Evolutionary conservation across 2,329 filamentous ascomycete species (phyloP), one percentile per base, ranked within the genome.

Genomic region (Claviceps cyperi): DNA sequence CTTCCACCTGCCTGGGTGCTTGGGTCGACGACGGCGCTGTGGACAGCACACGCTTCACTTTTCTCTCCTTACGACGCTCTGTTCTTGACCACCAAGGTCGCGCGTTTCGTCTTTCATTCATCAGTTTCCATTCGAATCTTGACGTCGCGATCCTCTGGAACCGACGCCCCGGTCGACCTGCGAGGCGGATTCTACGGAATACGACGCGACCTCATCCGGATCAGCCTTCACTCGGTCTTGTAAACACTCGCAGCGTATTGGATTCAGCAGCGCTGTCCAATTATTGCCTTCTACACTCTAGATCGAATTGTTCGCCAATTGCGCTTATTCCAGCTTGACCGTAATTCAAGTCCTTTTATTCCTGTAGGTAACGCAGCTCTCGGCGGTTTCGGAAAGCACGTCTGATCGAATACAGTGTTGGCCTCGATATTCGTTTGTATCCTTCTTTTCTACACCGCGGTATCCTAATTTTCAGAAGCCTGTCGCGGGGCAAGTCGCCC

Each of bases 251-350:
- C 53, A 53, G 53, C 37, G 28, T 49, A 56, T 57, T 65, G 72
- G 71, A 74, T 74, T 67, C 72, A 74, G 72, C 72, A 72, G 72
- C 58, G 71, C 72, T 75, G 72, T 74, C 70, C 71, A 64, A 54
- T 56, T 4, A 38, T n/a, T 38, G 51, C 55, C 55, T 8, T 24
- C 19, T 46, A 46, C 38, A 43, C 17, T 17, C 46, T 41, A 43
- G 44, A 44, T 47, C 44, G 37, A 47, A 44, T 46, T 39, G 43
- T 52, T 53, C 47, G 52, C 54, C 41, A 53, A 54, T 41, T 51
- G n/a, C 55, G 17, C 53, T 38, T 39, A 11, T 22, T 41, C 39
- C 13, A 21, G 39, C 17, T 19, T 22, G 9, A 21, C 21, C 39
- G 21, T 21, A 9, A 28, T 44, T 44, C 22, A 15, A 17, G n/a